Evolutionary conservation across 2,329 filamentous ascomycete species (phyloP), one percentile per base, ranked within the genome.

Genomic region (Helotiales sp.): DNA sequence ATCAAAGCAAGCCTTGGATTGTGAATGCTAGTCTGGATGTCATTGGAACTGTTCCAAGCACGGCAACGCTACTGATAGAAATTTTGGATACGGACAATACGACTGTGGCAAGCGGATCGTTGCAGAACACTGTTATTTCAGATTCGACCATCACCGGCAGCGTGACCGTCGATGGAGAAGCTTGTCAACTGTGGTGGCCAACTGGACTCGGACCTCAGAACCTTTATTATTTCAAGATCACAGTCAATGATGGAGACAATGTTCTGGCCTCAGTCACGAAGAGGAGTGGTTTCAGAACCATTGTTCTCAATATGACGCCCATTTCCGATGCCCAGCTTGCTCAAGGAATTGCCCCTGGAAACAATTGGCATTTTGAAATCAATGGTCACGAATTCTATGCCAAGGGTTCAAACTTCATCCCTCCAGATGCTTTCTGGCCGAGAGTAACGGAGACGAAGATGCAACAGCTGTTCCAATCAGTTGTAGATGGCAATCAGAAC

Each of bases 351-450:
- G 76, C 79, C n/a, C 77, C 78, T 0, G 81, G 81, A 7, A 80
- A 79, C 42, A 81, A 83, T 68, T 84, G 83, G 83, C 82, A 87
- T 66, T 87, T 88, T 61, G 83, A 87, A 66, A 77, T 88, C 58
- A 88, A 88, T 58, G 84, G 84, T 0, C 77, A 82, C 49, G 79
- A 83, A 12, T 84, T 88, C 63, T 88, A 85, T 63, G 83, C 82
- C 2, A 86, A 86, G 66, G 84, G 83, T 3, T 84, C 81, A 17
- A 86, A 87, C 62, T 80, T 87, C 61, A 84, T 87, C 50, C 83
- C 84, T 0, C 82, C 82, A 0, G 83, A 86, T 67, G 77, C 78
- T 2, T 87, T 87, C 67, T 86, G 83, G 82, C 79, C 84, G 1
- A 75, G 82, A 42, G 83, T 87, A 5, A 85, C 81, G 0, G 69